Evolutionary conservation across 2,329 filamentous ascomycete genomes (phyloP), one percentile per base, ranked within the genome.

Genomic region (Hysterium pulicare): DNA sequence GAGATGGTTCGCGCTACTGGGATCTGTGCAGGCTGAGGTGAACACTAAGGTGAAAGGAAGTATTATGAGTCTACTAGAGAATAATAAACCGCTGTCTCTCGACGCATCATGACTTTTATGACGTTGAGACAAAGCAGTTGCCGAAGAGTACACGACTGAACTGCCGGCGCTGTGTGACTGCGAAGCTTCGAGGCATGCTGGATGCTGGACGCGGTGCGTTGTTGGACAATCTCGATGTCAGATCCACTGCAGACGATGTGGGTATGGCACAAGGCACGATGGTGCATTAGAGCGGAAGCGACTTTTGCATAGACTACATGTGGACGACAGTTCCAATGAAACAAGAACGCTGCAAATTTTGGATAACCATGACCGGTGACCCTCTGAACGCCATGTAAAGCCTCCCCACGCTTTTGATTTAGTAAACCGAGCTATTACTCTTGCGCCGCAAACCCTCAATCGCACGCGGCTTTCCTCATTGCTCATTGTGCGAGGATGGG

Each of bases 261-360:
- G 8, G 23, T 9, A 17, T 3, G 19, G 22, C 19, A 16, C 28
- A 20, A 30, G 23, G 23, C 19, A 19, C 23, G 21, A 22, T 15
- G n/a, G 19, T 33, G 41, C 34, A 38, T 35, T 38, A 38, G 41
- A 26, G 32, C 28, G 23, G 15, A 41, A 28, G n/a, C 33, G 45
- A 55, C 51, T 55, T 64, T 61, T 64, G 58, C 54, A 55, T 62
- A 64, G 50, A 64, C 58, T 64, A 65, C 59, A 63, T 49, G 37
- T 32, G 57, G 53, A 50, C 38, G 48, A 40, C 43, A 57, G 51
- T 41, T 47, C 44, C 41, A 38, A 31, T 38, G 44, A 49, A 54
- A 45, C 28, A 50, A 35, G 39, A 59, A 53, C 55, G 54, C 55
- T 61, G 44, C 53, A 59, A 58, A 57, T 55, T 59, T 58, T 47